Base-by-base conservation (phyloP, 2,329 filamentous ascomycete genomes). In the Periconia sp. region DNA sequence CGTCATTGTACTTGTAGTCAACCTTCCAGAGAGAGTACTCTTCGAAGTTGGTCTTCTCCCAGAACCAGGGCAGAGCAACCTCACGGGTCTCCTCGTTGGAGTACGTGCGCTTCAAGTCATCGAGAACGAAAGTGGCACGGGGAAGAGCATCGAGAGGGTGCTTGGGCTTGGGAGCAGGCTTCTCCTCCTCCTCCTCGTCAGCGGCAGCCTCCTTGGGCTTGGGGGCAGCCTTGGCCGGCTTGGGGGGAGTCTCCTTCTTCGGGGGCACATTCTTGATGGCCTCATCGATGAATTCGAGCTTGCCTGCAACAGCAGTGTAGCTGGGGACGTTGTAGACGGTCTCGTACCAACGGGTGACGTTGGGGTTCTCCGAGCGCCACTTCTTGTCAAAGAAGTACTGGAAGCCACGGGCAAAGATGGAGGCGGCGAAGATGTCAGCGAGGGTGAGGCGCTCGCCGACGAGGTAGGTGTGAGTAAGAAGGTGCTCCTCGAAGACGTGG, bases 101-200 rank as follows among this genome's bases (percentile, higher is more conserved):
- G 87, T 96, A 99, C 78, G 91, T 88, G 74, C 94, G 92, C 89
- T 99, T 99, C 90, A 89, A 96, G 81, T 99, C 94, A 74, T 99
- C 94, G 53, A 99, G 85, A 66, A 89, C 83, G 73, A 96, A 85
- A 54, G 88, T 86, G 58, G 94, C 81, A 75, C 87, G 89, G 71
- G 87, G 86, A 52, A 97, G 89, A 64, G 85, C 77, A 77, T 96
- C 93, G 62, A 96, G 84, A 67, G 94, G 92, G 84, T 99, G 94
- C 89, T 97, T 99, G 75, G 92, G 79, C 88, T 97, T 97, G 73
- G 91, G 90, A 59, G 86, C 84, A 54, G 82, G 77, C 37, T 76
- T 72, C 47, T 81, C 81, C 61, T 84, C 82, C 59, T 86, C 83
- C 53, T 86, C 85, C 55, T 86, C 83, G 52, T 88, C 86, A 54